These are phyloP conservation scores for Tuber umbilicatum DNA, from an alignment of 495 filamentous ascomycete species.

Conservation along the genomic window DNA sequence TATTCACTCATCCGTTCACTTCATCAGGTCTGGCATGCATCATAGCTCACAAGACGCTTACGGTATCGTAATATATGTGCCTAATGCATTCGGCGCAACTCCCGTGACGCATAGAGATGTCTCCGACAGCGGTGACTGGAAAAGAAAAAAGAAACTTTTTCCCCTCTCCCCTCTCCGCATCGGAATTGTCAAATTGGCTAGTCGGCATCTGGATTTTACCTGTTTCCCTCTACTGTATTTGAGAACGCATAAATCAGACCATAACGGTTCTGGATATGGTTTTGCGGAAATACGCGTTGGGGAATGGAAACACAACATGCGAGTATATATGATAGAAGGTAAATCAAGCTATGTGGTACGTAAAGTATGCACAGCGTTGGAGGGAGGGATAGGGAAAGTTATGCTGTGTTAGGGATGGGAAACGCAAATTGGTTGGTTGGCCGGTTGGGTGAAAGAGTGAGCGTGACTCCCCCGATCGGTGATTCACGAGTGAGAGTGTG, in stretches of 20 bases:
- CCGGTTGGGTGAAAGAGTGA: neutral
- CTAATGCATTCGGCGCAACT: neutral
- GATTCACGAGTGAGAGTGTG: neutral
- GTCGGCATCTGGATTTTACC: neutral
- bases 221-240: neutral
- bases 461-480: neutral
- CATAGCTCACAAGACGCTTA: neutral
- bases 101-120: neutral
- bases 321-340: neutral
- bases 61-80: neutral
- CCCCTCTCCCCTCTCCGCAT: neutral
- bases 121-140: neutral
- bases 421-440: neutral
- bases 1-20: neutral
- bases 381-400: neutral
- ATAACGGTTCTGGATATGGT: neutral
- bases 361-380: neutral
- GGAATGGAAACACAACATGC: neutral
- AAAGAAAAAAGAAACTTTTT: neutral
- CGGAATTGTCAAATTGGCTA: neutral
- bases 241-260: neutral
- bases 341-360: neutral
- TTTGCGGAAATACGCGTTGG: neutral
- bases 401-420: neutral
- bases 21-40: neutral